phyloP scores from a whole-genome alignment of 257 asterid species.

The Penstemon eatonii region DNA sequence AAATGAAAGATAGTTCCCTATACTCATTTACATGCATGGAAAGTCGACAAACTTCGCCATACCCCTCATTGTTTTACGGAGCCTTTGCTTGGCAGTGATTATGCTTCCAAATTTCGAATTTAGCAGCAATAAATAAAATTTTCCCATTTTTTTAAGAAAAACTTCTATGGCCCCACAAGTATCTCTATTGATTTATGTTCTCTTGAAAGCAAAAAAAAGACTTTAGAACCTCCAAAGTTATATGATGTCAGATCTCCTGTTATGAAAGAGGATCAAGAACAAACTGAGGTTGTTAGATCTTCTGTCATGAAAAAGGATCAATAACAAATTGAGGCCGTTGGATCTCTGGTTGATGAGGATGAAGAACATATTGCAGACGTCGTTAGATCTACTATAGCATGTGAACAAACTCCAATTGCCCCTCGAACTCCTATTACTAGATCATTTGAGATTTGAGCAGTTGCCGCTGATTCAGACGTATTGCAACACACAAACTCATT shows the following conservation, averaged over 20 bases:
- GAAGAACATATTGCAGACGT: constrained; percentile 12
- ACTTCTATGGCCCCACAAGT: constrained; percentile 45
- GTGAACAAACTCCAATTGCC: constrained; percentile 51
- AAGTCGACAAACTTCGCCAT: constrained; percentile 39
- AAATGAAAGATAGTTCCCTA: constrained; percentile 44
- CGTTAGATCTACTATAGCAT: constrained; percentile 25
- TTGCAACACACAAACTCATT: constrained; percentile 39
- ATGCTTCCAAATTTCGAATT: constrained; percentile 2
- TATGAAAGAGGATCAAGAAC: neutral
- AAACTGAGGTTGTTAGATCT: too few relatives aligned
- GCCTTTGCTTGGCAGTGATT: constrained; percentile 65
- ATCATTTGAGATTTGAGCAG: constrained; percentile 43
- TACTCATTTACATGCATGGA: constrained; percentile 52
- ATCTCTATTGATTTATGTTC: constrained; percentile 33
- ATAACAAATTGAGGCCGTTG: too few relatives aligned
- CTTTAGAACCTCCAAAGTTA: constrained; percentile 20
- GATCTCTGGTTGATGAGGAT: neutral
- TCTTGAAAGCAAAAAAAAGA: constrained; percentile 30
- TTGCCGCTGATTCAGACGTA: constrained; percentile 33
- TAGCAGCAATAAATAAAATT: constrained; percentile 17
- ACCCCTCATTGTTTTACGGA: constrained; percentile 54
- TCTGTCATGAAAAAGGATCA: too few relatives aligned
- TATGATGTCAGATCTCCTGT: constrained; percentile 25
- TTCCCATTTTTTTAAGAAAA: constrained; percentile 5
- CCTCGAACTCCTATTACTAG: constrained; percentile 65